A percentile compares a stretch with the other conserved stretches of the same genome.
These are phyloP conservation scores for Nakaseomyces kungkrabaensis DNA, from an alignment of 1,139 yeast genomes.

Conservation along the genomic window DNA sequence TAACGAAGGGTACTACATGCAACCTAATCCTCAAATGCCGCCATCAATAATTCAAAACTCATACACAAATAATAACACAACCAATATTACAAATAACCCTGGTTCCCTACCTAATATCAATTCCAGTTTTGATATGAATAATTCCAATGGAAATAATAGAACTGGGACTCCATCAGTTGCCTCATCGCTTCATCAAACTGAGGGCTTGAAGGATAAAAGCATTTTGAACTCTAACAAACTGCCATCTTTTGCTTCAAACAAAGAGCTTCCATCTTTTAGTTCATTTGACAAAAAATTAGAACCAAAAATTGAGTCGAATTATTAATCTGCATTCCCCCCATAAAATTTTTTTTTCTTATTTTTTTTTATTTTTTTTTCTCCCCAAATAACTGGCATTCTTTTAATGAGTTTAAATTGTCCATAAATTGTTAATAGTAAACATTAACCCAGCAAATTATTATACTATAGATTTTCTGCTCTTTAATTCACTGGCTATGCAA, in stretches of 20 bases:
- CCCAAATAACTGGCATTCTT: too few relatives aligned
- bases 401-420: too few relatives aligned
- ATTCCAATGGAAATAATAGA: neutral
- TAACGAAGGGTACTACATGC: neutral
- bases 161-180: neutral
- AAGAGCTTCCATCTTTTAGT: neutral
- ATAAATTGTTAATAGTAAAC: too few relatives aligned
- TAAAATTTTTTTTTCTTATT: too few relatives aligned
- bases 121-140: neutral
- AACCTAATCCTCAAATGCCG: neutral
- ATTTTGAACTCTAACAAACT: neutral
- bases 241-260: neutral
- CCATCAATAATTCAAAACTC: conserved; percentile 1
- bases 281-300: neutral
- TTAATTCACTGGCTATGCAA: too few relatives aligned
- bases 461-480: too few relatives aligned
- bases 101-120: neutral
- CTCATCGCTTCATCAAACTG: neutral
- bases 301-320: neutral
- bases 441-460: too few relatives aligned
- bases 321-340: neutral
- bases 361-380: too few relatives aligned
- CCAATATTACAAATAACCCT: neutral
- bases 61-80: conserved; percentile 2
- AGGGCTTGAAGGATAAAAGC: neutral